Evolutionary conservation across 2,329 filamentous ascomycete genomes (phyloP), one percentile per base, ranked within the genome.

Genomic region (Sporothrix schenckii): DNA sequence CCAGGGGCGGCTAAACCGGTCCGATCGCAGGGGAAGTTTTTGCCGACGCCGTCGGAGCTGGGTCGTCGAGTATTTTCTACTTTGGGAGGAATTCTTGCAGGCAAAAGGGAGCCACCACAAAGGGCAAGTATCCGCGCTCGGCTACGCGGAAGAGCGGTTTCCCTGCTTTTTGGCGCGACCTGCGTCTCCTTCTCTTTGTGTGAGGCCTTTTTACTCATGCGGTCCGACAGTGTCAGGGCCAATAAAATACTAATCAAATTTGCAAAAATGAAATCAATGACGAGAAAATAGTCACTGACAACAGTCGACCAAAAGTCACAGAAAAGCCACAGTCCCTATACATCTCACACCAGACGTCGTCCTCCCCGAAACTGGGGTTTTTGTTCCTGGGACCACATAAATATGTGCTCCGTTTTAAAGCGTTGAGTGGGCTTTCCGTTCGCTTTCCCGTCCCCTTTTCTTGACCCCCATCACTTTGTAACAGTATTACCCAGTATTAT

Each of bases 101-200:
- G 24, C 53, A 19, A 49, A 49, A 50, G 24, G 24, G 34, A 27
- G 14, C 49, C 54, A 19, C 65, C 66, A 44, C 49, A 69, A 69
- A 53, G 14, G 44, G 58, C 58, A 41, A 10, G 41, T 66, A 41
- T 66, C 19, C 39, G 68, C 54, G 67, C 54, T 27, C 50, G 68
- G 68, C 60, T 66, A 70, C 50, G 50, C 68, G 68, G 68, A 39
- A 66, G 60, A 60, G 56, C 56, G 68, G 44, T 44, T 41, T 50
- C 50, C n/a, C 27, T 44, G 34, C 14, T 21, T 44, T 44, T 39
- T 53, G 58, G 34, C 7, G 14, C 27, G 39, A 30, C 13, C 3
- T 24, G 41, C 41, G 34, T 44, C 16, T 54, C 11, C 21, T 9
- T 49, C 49, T 50, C 16, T 16, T 52, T 7, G 19, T 34, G 9